Conservation (phyloP, 2,329 filamentous ascomycete species). For the Neospermospora avenae region DNA sequence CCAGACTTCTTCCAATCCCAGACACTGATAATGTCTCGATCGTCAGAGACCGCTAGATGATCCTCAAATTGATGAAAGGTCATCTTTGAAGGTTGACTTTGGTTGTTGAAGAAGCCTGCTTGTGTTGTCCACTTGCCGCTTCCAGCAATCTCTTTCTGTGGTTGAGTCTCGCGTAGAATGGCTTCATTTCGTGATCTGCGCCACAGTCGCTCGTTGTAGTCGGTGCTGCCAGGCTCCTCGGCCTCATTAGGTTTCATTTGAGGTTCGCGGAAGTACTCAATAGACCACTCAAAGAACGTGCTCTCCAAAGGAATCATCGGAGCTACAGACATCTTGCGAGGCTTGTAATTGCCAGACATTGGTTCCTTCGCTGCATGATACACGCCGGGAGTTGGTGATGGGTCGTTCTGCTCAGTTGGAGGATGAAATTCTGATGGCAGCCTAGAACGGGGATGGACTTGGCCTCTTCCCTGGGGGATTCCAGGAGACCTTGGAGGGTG, state of each 20-base stretch:
- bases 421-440: slow-evolving; percentile 55
- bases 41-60: slow-evolving; percentile 89
- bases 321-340: slow-evolving; percentile 54
- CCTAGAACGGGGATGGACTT: slow-evolving; percentile 38
- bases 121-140: slow-evolving; percentile 84
- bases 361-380: slow-evolving; percentile 78
- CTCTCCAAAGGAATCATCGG: slow-evolving; percentile 75
- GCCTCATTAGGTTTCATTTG: slow-evolving; percentile 97
- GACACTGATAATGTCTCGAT: slow-evolving; percentile 82
- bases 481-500: slow-evolving; percentile 29
- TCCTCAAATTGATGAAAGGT: slow-evolving; percentile 98
- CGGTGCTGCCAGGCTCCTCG: slow-evolving; percentile 91
- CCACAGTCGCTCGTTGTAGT: slow-evolving; percentile 96
- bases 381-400: slow-evolving; percentile 59
- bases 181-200: slow-evolving; percentile 86
- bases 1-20: slow-evolving; percentile 88
- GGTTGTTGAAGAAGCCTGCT: slow-evolving; percentile 81
- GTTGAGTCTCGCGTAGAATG: slow-evolving; percentile 89
- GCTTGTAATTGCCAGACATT: slow-evolving; percentile 70
- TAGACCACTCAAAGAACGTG: slow-evolving; percentile 90
- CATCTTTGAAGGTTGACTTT: slow-evolving; percentile 86
- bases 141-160: slow-evolving; percentile 83
- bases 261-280: slow-evolving; percentile 95
- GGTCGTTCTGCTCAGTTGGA: slow-evolving; percentile 74
- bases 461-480: slow-evolving; percentile 20